A percentile compares a stretch with the other conserved stretches of the same genome.
Evolutionary conservation across 176 grass and related monocot species (phyloP).

Genomic region (Poa pratensis): DNA sequence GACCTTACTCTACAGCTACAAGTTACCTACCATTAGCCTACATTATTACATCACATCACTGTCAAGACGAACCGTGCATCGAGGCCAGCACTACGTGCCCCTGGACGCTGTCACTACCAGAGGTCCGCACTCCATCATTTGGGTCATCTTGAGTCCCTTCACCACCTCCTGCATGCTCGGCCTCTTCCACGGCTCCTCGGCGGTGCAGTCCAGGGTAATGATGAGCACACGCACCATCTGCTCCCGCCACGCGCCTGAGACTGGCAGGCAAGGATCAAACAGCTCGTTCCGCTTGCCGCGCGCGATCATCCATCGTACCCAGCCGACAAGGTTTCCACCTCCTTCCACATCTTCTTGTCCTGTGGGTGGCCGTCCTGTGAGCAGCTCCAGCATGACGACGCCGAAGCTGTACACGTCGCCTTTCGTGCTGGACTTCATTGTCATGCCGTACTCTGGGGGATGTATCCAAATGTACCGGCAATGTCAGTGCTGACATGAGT

Average conservation of each 20-base stretch:
- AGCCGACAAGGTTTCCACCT: conserved; percentile 88
- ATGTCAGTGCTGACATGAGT: conserved; percentile 96
- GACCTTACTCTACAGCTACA: conserved; percentile 29
- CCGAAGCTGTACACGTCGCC: conserved; percentile 97
- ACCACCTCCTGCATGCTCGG: conserved; percentile 93
- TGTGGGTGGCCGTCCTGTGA: conserved; percentile 83
- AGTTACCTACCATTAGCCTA: conserved; percentile 31
- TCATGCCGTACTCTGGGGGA: conserved; percentile 82
- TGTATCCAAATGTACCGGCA: conserved; percentile 92
- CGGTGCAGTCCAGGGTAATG: conserved; percentile 65
- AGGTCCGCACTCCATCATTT: conserved; percentile 58
- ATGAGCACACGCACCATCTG: conserved; percentile 75
- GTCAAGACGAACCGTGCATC: conserved; percentile 14
- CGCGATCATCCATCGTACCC: conserved; percentile 83
- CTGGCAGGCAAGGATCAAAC: conserved; percentile 73
- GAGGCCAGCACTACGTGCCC: conserved; percentile 20
- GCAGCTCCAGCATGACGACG: conserved; percentile 88
- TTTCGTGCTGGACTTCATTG: conserved; percentile 84
- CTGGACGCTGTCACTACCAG: conserved; percentile 49
- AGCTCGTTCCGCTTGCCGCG: conserved; percentile 60
- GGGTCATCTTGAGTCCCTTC: conserved; percentile 66
- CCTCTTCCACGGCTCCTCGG: conserved; percentile 82
- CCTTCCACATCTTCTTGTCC: conserved; percentile 89
- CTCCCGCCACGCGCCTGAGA: conserved; percentile 52
- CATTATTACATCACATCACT: conserved; percentile 44